Evolutionary conservation across 768 basidiomycete species (phyloP).

Genomic region (Harrya chromipes): DNA sequence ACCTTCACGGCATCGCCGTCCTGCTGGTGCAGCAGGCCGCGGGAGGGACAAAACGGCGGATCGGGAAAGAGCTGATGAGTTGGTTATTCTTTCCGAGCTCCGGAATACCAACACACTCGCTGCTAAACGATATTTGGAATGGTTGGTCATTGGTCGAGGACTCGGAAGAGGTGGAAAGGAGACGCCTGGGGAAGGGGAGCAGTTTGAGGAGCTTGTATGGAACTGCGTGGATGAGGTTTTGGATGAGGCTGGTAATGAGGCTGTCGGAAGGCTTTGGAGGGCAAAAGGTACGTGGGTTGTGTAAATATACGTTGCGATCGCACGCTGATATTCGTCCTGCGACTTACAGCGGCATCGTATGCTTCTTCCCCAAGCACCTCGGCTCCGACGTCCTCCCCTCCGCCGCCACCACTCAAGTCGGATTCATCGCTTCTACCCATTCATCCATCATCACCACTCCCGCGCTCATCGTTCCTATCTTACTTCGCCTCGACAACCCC

Average conservation of each 20-base stretch:
- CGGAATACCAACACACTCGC: conserved; percentile 35
- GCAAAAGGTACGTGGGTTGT: conserved; percentile 52
- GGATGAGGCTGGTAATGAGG: conserved; percentile 45
- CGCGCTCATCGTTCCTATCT: conserved; percentile 39
- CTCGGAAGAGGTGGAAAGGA: conserved; percentile 25
- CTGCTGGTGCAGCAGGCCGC: conserved; percentile 17
- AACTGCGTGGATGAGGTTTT: conserved; percentile 54
- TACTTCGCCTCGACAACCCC: conserved; percentile 86
- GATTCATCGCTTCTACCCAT: not conserved
- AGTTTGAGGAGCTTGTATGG: conserved; percentile 67
- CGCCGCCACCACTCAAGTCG: conserved; percentile 9
- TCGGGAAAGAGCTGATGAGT: conserved; percentile 24
- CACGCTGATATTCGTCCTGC: not conserved
- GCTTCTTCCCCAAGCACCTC: conserved; percentile 32
- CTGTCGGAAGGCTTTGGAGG: conserved; percentile 60
- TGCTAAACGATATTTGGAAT: conserved; percentile 73
- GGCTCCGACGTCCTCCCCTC: conserved; percentile 1
- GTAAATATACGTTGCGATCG: not conserved
- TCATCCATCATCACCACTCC: not conserved
- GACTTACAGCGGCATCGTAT: conserved; percentile 51
- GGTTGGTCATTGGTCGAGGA: conserved; percentile 69
- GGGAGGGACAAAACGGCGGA: conserved; percentile 23
- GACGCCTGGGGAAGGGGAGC: conserved; percentile 21
- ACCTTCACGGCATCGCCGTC: conserved; percentile 17
- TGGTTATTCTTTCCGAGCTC: conserved; percentile 29